Conservation (phyloP, 192 early-diverging fungal genomes). For the Mortierella claussenii region DNA sequence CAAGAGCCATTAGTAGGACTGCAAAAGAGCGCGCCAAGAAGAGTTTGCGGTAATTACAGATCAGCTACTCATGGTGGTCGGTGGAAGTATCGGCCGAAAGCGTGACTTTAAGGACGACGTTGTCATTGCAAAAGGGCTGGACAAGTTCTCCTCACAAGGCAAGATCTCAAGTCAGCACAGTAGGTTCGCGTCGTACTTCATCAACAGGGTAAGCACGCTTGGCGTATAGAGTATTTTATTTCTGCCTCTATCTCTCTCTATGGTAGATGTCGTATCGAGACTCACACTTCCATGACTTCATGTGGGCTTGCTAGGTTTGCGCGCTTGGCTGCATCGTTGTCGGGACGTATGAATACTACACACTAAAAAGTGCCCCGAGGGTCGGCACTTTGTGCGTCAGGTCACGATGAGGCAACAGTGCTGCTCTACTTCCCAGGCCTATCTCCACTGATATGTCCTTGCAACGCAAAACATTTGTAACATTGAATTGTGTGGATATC, state of each 20-base stretch:
- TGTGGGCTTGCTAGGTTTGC: not conserved
- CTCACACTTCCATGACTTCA: no score
- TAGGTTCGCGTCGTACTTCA: not conserved
- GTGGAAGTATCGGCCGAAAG: not conserved
- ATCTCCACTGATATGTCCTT: not conserved
- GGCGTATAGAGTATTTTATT: no score
- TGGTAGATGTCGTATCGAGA: no score
- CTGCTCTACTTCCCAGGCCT: not conserved
- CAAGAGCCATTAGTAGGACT: not conserved
- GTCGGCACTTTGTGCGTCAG: not conserved
- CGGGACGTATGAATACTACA: not conserved
- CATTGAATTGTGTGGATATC: no score
- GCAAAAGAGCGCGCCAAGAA: not conserved
- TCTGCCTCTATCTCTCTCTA: no score
- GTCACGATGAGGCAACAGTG: not conserved
- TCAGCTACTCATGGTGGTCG: not conserved
- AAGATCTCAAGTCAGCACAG: not conserved
- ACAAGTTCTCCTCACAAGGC: not conserved
- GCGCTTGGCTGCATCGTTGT: not conserved
- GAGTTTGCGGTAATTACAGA: not conserved
- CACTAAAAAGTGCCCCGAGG: not conserved
- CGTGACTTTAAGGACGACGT: not conserved
- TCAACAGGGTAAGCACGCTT: not conserved
- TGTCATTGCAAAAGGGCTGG: not conserved
- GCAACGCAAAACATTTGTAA: no score